Percentiles rank a stretch among this genome's conserved stretches.
phyloP scores from a whole-genome alignment of 306 rosid species.

The Styphnolobium japonicum region DNA sequence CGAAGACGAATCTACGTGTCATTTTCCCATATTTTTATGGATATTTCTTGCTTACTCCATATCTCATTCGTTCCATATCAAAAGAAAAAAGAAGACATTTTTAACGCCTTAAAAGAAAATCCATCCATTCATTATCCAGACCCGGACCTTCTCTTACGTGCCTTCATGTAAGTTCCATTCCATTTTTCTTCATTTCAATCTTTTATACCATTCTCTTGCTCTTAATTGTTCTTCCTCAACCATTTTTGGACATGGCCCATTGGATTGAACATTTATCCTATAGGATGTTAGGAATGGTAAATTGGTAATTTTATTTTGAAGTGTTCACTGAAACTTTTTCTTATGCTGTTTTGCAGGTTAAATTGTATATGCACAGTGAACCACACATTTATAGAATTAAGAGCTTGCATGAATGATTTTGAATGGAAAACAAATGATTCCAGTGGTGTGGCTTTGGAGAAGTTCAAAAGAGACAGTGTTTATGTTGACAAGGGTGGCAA shows the following conservation, averaged over 20 bases:
- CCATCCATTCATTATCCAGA: conserved; percentile 38
- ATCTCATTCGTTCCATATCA: not conserved
- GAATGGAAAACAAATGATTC: conserved; percentile 51
- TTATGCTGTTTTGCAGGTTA: conserved; percentile 26
- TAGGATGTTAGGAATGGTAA: not conserved
- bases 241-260: not conserved
- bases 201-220: not conserved
- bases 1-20: no score
- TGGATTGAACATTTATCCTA: not conserved
- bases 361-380: conserved; percentile 29
- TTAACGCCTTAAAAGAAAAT: not conserved
- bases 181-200: conserved; percentile 15
- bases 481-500: conserved; percentile 79
- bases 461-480: conserved; percentile 64
- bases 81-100: not conserved
- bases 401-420: conserved; percentile 32
- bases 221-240: not conserved
- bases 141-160: conserved; percentile 3
- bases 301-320: not conserved
- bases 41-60: conserved; percentile 22
- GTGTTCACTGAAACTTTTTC: conserved; percentile 8
- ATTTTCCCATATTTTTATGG: no score
- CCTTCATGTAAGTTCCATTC: conserved; percentile 37
- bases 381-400: conserved; percentile 30
- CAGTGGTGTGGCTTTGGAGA: conserved; percentile 49